Conservation (phyloP, 75 land plant species). For the Pseudotsuga menziesii region DNA sequence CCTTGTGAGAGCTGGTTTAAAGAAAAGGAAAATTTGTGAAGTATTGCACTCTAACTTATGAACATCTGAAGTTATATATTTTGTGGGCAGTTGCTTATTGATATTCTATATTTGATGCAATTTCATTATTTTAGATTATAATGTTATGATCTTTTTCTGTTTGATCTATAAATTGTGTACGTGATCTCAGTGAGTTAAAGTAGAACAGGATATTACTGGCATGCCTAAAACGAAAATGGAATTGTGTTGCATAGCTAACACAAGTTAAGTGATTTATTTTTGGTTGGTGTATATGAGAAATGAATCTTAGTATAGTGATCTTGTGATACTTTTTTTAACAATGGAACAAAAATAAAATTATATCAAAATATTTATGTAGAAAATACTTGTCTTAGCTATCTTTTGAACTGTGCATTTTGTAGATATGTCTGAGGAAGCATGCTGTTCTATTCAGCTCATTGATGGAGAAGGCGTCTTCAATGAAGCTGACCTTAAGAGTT, state of each 20-base stretch:
- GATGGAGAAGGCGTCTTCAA: slow-evolving; percentile 74
- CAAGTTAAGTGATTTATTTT: background rate
- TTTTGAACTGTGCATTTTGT: slow-evolving; percentile 4
- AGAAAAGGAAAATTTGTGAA: no score
- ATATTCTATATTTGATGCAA: no score
- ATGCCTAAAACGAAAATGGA: background rate
- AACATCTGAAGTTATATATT: no score
- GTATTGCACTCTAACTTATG: no score
- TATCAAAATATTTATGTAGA: background rate
- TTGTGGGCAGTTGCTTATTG: no score
- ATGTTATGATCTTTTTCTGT: no score
- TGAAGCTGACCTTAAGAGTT: slow-evolving; percentile 45
- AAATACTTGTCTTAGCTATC: slow-evolving; percentile 5
- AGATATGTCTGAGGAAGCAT: slow-evolving; percentile 22
- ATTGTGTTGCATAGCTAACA: background rate
- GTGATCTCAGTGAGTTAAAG: no score
- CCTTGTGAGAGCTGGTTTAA: no score
- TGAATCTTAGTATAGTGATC: background rate
- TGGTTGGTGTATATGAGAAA: background rate
- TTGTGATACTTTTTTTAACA: background rate
- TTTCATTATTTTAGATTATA: no score
- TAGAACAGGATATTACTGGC: no score
- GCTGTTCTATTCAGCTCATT: slow-evolving; percentile 64
- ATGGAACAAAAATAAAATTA: background rate
- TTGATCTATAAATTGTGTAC: no score